Base-by-base conservation (phyloP, 257 asterid genomes). In the Anisodus tanguticus region DNA sequence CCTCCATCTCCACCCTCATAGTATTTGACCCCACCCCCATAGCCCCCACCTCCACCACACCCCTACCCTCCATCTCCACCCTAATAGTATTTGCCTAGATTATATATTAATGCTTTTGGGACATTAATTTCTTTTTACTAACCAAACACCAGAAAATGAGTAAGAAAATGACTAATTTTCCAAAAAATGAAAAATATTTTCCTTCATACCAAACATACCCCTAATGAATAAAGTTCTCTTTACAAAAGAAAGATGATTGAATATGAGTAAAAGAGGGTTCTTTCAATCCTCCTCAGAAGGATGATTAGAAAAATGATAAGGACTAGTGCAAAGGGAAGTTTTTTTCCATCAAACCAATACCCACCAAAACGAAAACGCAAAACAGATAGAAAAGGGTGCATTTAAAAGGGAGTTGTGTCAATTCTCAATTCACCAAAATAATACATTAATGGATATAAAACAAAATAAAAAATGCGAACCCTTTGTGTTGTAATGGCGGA, bases 401-500 rank as follows among this genome's bases (percentile, higher is more conserved):
- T 74, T 74, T 22, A 74, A 22, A 39, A 49, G 22, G 66, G 11
- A n/a, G 6, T 59, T 59, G 8, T 62, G 37, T 17, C 37, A 5
- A 62, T 62, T 62, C 37, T n/a, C 15, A 19, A 51, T 51, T 51
- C 8, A 13, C 37, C 58, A 71, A 71, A 45, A 71, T 5, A n/a
- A n/a, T 45, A 45, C 43, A 49, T 19, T 51, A 26, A 26, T 51
- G 59, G 47, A 8, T 26, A 53, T 13, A 3, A 6, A 76, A 22
- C 45, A 22, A 53, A 26, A 26, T 0, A 19, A 72, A 51, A 77
- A 72, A 60, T 59, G 83, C 88, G 26, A 67, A 93, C 98, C 98
- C 66, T 89, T 89, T 71, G 39, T 83, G 58, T 60, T 84, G 90
- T 88, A 91, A 87, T 87, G 95, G 76, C 90, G 89, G 82, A 91